phyloP scores from a whole-genome alignment of 2,329 filamentous ascomycete species.

The Akanthomyces muscarius region DNA sequence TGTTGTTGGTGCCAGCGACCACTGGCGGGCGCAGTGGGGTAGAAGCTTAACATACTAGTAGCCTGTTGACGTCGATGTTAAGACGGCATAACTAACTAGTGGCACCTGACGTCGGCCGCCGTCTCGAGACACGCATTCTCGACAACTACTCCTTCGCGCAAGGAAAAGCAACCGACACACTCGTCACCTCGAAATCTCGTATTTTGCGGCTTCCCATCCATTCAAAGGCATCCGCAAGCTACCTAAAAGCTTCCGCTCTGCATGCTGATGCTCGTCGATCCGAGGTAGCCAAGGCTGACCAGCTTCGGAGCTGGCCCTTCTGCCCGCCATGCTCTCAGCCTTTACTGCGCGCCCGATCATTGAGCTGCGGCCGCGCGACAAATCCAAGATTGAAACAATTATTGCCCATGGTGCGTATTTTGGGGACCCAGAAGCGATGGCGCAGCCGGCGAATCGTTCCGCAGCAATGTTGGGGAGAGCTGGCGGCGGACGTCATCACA shows the following conservation, averaged over 20 bases:
- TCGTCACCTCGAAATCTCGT: neutral
- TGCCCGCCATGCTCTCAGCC: slow-evolving; percentile 80
- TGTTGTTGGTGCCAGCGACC: too few species aligned
- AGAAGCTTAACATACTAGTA: neutral
- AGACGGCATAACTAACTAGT: slow-evolving; percentile 1
- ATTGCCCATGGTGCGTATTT: slow-evolving; percentile 70
- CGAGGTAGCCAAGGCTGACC: slow-evolving; percentile 25
- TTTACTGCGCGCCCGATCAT: slow-evolving; percentile 95
- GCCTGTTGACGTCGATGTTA: neutral
- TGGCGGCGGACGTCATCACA: neutral
- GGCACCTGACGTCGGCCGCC: slow-evolving; percentile 12
- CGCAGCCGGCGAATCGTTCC: neutral
- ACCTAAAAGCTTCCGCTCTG: neutral
- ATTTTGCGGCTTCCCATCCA: neutral
- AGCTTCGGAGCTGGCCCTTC: slow-evolving; percentile 38
- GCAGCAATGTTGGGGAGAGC: neutral
- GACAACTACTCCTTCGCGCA: neutral
- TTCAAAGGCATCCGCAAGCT: neutral
- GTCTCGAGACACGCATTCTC: slow-evolving; percentile 2
- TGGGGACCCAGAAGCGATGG: neutral
- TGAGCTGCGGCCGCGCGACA: slow-evolving; percentile 93
- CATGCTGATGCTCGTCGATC: slow-evolving; percentile 30
- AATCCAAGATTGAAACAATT: slow-evolving; percentile 94
- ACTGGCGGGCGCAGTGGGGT: neutral
- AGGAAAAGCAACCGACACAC: neutral